Evolutionary conservation across 1,139 yeast species (phyloP), one percentile per base, ranked within the genome.

Genomic region (Yamadazyma sp.): DNA sequence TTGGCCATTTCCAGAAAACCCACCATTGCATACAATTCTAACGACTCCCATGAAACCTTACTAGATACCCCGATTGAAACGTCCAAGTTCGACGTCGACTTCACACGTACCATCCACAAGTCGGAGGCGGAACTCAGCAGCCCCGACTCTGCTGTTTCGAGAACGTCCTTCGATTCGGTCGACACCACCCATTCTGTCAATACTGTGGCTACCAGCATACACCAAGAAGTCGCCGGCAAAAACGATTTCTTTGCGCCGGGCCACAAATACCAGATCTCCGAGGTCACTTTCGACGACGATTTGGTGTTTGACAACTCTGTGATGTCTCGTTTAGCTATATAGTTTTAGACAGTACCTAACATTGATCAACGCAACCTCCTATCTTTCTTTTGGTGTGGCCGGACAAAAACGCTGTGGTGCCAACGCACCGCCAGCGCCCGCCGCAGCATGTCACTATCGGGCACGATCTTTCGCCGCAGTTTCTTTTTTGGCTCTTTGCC

Each of bases 1-100:
- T 56, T 66, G 34, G 18, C 45, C 2, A 50, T 62, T 16, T 42
- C 56, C n/a, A 46, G 61, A 39, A 50, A 49, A 37, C 50, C 54
- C 14, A 48, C 54, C 32, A 43, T 37, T 33, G 24, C 33, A 18
- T 30, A 30, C 16, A 25, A 42, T 31, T 42, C 43, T 33, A 48
- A 49, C 37, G 34, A 42, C 34, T 53, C 59, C 16, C 46, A 48
- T 36, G 57, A 53, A 27, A 52, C 61, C 20, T 47, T 54, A 25
- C 42, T 49, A 15, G 52, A 46, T 31, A 39, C 43, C 24, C 41
- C 46, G 5, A 37, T 43, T n/a, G 46, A 48, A 17, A 24, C 33
- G 3, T 34, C 47, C 16, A 42, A 42, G 17, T 32, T 44, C 18
- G 46, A 41, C 18, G 17, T 38, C 3, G 47, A 47, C 28, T 42